These are phyloP conservation scores for Suhomyces chickasaworum DNA, from an alignment of 1,139 yeast species.

Conservation along the genomic window DNA sequence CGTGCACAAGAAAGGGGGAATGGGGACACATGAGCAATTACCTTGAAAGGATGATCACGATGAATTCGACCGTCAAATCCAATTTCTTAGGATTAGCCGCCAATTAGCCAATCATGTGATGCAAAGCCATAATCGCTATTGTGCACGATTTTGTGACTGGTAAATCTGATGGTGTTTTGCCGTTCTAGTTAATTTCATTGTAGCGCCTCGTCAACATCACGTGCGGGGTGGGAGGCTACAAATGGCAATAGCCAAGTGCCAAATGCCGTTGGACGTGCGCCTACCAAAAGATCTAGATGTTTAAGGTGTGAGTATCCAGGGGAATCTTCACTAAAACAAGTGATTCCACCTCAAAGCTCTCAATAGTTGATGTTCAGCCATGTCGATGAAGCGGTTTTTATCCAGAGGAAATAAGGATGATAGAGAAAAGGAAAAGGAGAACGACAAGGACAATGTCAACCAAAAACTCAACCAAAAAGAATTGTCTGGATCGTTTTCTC, in stretches of 20 bases:
- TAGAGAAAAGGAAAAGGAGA: constrained; percentile 10
- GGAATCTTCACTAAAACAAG: not conserved
- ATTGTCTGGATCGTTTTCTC: not conserved
- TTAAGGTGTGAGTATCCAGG: not conserved
- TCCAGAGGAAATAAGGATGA: constrained; percentile 11
- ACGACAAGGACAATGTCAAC: constrained; percentile 8
- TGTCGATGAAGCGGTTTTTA: constrained; percentile 17
- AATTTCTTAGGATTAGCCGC: no score
- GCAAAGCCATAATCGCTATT: not conserved
- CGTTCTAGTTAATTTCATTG: not conserved
- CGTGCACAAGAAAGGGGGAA: not conserved
- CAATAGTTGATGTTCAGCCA: constrained; percentile 2
- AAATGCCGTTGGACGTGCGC: constrained; percentile 1
- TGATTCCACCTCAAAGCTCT: not conserved
- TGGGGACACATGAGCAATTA: not conserved
- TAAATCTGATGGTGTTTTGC: not conserved
- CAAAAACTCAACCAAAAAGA: not conserved
- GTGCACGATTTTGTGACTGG: not conserved
- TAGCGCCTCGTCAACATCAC: not conserved
- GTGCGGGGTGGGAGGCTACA: no score
- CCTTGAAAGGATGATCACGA: no score
- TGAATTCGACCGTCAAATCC: no score
- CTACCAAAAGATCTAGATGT: not conserved
- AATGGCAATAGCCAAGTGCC: no score
- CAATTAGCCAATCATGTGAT: not conserved